Evolutionary conservation across 352 stramenopile species (phyloP).

Genomic region (Phytopythium litorale): DNA sequence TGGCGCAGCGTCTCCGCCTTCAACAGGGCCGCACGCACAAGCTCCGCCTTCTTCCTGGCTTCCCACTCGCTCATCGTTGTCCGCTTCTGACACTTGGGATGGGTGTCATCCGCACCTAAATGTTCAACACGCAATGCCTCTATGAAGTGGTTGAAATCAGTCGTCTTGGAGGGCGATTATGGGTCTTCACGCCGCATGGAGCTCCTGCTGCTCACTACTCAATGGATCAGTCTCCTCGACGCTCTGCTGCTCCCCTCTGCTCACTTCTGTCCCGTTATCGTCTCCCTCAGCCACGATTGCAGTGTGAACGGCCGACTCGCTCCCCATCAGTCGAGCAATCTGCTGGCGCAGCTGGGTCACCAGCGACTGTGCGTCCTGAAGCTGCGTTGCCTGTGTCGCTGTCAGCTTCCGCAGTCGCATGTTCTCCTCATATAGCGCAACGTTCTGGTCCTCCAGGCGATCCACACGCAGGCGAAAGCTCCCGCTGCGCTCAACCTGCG

Average conservation of each 20-base stretch:
- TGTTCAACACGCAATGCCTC: neutral
- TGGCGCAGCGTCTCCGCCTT: neutral
- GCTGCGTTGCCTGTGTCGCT: neutral
- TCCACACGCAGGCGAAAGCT: constrained; percentile 11
- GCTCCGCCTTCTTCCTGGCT: neutral
- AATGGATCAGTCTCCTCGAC: neutral
- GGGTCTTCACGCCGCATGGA: neutral
- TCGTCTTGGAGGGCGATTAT: neutral
- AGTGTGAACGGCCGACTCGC: neutral
- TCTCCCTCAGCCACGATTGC: neutral
- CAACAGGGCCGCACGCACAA: neutral
- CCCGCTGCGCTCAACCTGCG: constrained; percentile 1
- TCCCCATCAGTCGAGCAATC: neutral
- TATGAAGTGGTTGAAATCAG: neutral
- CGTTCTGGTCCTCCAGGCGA: constrained; percentile 10
- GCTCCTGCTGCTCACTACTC: neutral
- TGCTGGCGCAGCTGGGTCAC: neutral
- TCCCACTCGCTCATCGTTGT: neutral
- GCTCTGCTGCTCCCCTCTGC: neutral
- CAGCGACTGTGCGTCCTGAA: constrained; percentile 1
- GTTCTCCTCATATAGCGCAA: constrained; percentile 9
- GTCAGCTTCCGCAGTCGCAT: constrained; percentile 1
- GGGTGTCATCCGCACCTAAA: neutral
- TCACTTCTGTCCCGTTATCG: neutral
- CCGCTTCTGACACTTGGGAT: no score